Evolutionary conservation across 495 filamentous ascomycete species (phyloP).

Genomic region (Tuber microsphaerosporum): DNA sequence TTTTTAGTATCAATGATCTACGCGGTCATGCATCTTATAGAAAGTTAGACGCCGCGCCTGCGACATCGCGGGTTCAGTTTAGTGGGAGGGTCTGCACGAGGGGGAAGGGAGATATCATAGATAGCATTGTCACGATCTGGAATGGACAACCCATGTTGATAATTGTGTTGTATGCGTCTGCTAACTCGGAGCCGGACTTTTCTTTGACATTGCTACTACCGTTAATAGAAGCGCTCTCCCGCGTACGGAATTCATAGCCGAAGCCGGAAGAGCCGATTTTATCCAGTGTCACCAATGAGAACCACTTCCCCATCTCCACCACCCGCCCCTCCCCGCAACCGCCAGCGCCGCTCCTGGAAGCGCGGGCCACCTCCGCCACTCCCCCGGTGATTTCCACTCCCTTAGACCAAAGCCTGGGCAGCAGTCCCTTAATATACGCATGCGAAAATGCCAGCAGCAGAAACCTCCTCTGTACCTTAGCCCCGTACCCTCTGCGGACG

Average conservation of each 20-base stretch:
- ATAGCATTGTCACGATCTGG: background rate
- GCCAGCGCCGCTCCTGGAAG: constrained; percentile 30
- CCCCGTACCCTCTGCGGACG: constrained; percentile 79
- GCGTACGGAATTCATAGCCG: constrained; percentile 68
- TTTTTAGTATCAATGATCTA: too few species aligned
- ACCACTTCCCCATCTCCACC: constrained; percentile 39
- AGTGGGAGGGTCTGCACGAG: too few species aligned
- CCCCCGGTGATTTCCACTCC: constrained; percentile 31
- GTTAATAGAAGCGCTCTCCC: constrained; percentile 49
- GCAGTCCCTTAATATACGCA: constrained; percentile 77
- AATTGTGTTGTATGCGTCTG: constrained; percentile 57
- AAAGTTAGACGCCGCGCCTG: too few species aligned
- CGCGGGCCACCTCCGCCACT: constrained; percentile 10
- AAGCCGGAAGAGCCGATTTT: constrained; percentile 79
- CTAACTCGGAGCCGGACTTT: constrained; percentile 45
- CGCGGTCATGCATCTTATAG: too few species aligned
- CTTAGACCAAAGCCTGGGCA: constrained; percentile 77
- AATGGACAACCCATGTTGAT: constrained; percentile 42
- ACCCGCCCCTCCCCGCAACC: background rate
- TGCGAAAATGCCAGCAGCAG: constrained; percentile 80
- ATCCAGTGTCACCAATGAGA: constrained; percentile 67
- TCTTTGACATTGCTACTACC: constrained; percentile 9
- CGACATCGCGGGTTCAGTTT: too few species aligned
- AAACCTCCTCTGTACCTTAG: constrained; percentile 67
- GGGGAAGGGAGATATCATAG: background rate